Evolutionary conservation across 208 protist genomes (phyloP).

Genomic region (Leishmania tarentolae): DNA sequence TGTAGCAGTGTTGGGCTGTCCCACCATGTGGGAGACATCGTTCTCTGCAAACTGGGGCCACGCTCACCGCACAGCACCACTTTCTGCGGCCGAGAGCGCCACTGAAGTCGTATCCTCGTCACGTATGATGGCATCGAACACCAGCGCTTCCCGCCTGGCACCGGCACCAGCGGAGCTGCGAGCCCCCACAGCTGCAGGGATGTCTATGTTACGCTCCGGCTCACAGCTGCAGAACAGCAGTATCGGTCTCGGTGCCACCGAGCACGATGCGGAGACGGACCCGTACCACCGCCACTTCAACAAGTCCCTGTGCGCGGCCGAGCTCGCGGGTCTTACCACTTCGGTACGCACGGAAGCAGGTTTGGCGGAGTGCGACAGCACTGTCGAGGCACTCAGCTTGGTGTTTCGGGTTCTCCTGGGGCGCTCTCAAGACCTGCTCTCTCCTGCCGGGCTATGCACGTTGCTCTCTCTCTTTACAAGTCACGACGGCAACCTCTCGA

Average conservation of each 20-base stretch:
- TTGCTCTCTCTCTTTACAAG: constrained; percentile 56
- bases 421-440: constrained; percentile 39
- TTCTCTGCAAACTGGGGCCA: constrained; percentile 13
- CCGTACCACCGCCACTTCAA: constrained; percentile 12
- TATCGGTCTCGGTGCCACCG: not conserved
- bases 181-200: not conserved
- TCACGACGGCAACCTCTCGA: constrained; percentile 42
- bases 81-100: not conserved
- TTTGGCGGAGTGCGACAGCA: constrained; percentile 36
- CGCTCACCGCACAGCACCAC: not conserved
- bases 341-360: constrained; percentile 2
- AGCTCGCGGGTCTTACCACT: constrained; percentile 14
- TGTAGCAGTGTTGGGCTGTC: constrained; percentile 8
- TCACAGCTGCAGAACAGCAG: not conserved
- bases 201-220: not conserved
- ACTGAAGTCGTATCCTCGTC: not conserved
- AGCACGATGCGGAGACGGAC: constrained; percentile 7
- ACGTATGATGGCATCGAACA: not conserved
- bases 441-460: constrained; percentile 29
- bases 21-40: not conserved
- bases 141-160: not conserved
- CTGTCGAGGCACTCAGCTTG: constrained; percentile 40
- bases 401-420: constrained; percentile 63
- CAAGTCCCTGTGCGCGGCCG: constrained; percentile 16
- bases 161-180: not conserved